A percentile compares a stretch with the other conserved stretches of the same genome.
Conservation (phyloP, 805 yeast genomes). For the Cyberlindnera americana region DNA sequence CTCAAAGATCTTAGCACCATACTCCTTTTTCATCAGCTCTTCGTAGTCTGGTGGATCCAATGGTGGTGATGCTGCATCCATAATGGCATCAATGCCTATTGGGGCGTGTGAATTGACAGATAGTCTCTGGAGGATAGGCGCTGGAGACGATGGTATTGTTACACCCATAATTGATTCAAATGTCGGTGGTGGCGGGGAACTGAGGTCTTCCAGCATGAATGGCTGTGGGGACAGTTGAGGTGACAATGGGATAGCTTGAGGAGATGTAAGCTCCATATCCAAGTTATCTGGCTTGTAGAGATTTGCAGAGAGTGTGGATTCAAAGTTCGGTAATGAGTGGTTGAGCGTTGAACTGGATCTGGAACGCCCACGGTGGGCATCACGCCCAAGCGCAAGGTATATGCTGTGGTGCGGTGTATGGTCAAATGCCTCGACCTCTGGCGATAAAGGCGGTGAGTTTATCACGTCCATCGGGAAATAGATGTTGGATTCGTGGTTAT, state of each 20-base stretch:
- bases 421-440: conserved; percentile 49
- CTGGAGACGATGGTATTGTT: neutral
- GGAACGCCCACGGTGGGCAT: conserved; percentile 24
- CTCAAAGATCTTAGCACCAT: conserved; percentile 5
- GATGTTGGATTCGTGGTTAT: conserved; percentile 34
- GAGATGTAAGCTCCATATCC: conserved; percentile 48
- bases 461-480: conserved; percentile 38
- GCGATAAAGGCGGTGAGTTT: conserved; percentile 49
- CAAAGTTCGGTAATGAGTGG: conserved; percentile 28
- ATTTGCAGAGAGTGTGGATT: conserved; percentile 39
- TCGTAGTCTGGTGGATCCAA: conserved; percentile 34
- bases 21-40: conserved; percentile 25
- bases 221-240: conserved; percentile 43
- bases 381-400: conserved; percentile 16
- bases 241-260: conserved; percentile 62
- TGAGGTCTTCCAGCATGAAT: conserved; percentile 45
- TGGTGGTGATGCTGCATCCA: conserved; percentile 25
- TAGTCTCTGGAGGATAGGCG: neutral
- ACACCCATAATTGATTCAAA: conserved; percentile 38
- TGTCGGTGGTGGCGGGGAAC: conserved; percentile 52
- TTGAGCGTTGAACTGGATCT: conserved; percentile 32
- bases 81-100: conserved; percentile 18
- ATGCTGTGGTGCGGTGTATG: conserved; percentile 19
- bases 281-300: conserved; percentile 52
- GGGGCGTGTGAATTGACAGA: neutral